These are phyloP conservation scores for Heliamphora pulchella DNA, from an alignment of 179 eudicot species.

Conservation along the genomic window DNA sequence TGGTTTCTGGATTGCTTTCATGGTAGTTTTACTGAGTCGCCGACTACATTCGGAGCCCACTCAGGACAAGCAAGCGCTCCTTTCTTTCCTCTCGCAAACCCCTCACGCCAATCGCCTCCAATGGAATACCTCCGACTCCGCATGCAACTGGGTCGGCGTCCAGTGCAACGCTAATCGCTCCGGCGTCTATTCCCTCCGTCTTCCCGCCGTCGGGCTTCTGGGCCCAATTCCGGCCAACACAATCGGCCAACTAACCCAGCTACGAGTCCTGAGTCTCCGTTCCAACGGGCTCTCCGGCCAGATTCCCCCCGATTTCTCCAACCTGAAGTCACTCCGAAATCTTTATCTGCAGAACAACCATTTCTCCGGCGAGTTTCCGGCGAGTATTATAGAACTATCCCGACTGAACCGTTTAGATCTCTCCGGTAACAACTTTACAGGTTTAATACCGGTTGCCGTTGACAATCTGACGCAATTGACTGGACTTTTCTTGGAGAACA, in stretches of 20 bases:
- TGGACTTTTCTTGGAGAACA: slow-evolving; percentile 47
- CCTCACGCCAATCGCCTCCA: slow-evolving; percentile 49
- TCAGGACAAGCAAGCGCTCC: slow-evolving; percentile 63
- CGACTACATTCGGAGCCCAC: slow-evolving; percentile 49
- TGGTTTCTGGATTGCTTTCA: not conserved
- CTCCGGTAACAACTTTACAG: slow-evolving; percentile 51
- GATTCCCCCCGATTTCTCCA: slow-evolving; percentile 55
- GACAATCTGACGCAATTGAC: slow-evolving; percentile 51
- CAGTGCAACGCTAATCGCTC: slow-evolving; percentile 42
- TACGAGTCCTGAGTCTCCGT: slow-evolving; percentile 69
- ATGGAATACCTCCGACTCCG: slow-evolving; percentile 56
- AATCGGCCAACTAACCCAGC: slow-evolving; percentile 42
- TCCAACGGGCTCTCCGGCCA: slow-evolving; percentile 51
- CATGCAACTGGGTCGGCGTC: slow-evolving; percentile 70
- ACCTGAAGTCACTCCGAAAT: slow-evolving; percentile 50
- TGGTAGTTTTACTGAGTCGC: not conserved
- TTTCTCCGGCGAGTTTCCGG: slow-evolving; percentile 59
- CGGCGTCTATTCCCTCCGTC: slow-evolving; percentile 35
- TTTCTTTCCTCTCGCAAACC: slow-evolving; percentile 36
- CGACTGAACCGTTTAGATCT: slow-evolving; percentile 61
- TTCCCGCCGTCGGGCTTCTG: slow-evolving; percentile 65
- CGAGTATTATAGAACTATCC: slow-evolving; percentile 37
- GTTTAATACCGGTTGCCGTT: slow-evolving; percentile 59
- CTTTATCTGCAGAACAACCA: slow-evolving; percentile 56
- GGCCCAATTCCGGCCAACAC: slow-evolving; percentile 62